Evolutionary conservation across 2,329 filamentous ascomycete species (phyloP).

Genomic region (Venturia aucupariae): DNA sequence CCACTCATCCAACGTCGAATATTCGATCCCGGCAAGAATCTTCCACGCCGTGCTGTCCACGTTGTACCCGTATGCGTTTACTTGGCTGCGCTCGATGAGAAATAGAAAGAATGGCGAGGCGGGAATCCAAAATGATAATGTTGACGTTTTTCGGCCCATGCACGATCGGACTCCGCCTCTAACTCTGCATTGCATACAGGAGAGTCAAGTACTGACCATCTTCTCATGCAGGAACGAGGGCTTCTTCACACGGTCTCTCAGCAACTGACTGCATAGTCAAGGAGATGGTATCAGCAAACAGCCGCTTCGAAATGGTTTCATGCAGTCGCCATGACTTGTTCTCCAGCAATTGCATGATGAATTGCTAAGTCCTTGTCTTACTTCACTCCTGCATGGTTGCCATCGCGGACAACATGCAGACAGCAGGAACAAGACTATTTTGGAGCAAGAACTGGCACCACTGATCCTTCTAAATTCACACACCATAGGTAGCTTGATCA

Average conservation of each 20-base stretch:
- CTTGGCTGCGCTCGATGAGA: not conserved
- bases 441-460: too few species aligned
- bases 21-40: not conserved
- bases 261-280: not conserved
- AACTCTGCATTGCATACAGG: constrained; percentile 3
- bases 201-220: not conserved
- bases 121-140: not conserved
- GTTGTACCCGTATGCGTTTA: not conserved
- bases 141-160: not conserved
- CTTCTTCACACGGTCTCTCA: not conserved
- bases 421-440: too few species aligned
- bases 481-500: too few species aligned
- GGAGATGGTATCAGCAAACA: not conserved
- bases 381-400: not conserved
- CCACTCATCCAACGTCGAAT: not conserved
- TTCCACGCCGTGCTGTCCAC: not conserved
- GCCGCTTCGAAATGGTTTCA: not conserved
- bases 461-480: too few species aligned
- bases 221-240: not conserved
- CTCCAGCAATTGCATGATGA: not conserved
- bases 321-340: not conserved
- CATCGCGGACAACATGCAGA: not conserved
- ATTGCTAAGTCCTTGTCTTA: not conserved
- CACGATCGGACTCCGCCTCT: not conserved
- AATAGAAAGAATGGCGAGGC: not conserved